phyloP scores from a whole-genome alignment of 345 rosid genomes.

The Garcia nutans region DNA sequence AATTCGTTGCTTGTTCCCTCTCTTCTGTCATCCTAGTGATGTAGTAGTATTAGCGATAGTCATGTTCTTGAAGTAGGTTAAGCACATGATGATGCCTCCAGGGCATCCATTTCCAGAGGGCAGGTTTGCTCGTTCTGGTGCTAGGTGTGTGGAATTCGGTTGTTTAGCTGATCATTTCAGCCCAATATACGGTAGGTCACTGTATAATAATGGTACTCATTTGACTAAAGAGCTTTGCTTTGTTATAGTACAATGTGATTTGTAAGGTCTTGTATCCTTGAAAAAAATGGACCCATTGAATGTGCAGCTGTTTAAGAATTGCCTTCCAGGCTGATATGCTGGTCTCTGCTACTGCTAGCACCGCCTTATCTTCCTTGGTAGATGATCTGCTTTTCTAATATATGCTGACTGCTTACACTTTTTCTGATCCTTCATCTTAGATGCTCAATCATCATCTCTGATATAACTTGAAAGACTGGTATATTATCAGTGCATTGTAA shows the following conservation, averaged over 20 bases:
- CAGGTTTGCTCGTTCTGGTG: neutral
- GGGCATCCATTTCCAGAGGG: neutral
- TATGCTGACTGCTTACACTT: too few species aligned
- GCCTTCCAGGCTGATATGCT: too few species aligned
- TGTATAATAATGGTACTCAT: neutral
- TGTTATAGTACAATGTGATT: neutral
- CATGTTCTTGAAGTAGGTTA: neutral
- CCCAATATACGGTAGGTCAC: neutral
- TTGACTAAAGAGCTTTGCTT: neutral
- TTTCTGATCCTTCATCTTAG: too few species aligned
- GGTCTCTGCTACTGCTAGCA: too few species aligned
- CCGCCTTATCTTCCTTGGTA: too few species aligned
- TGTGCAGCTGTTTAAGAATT: too few species aligned
- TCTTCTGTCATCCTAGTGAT: conserved; percentile 54
- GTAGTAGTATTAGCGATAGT: neutral
- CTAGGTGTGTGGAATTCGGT: neutral
- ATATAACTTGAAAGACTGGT: too few species aligned
- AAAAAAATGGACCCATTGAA: too few species aligned
- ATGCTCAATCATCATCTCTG: too few species aligned
- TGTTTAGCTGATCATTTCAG: neutral
- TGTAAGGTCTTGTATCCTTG: neutral
- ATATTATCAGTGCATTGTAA: too few species aligned
- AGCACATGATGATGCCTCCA: neutral
- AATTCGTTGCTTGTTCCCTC: conserved; percentile 45
- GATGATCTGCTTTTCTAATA: too few species aligned